phyloP scores from a whole-genome alignment of 768 basidiomycete genomes.

The Tricholoma saponaceum region DNA sequence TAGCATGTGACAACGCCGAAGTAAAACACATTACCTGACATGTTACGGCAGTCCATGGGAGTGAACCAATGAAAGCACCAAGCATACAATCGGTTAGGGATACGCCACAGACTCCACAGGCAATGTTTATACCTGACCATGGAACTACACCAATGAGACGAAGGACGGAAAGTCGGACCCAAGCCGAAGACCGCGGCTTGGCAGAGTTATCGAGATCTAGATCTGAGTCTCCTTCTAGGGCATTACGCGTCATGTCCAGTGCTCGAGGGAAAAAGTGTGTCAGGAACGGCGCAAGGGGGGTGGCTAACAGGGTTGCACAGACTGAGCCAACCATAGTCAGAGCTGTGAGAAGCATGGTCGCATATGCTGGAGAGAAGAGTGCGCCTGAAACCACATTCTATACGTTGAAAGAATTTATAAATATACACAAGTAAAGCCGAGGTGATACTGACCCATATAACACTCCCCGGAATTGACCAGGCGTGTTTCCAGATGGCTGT shows the following conservation, averaged over 20 bases:
- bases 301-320: conserved; percentile 74
- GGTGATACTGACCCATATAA: conserved; percentile 68
- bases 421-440: not conserved
- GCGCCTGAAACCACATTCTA: conserved; percentile 91
- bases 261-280: conserved; percentile 80
- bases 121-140: conserved; percentile 97
- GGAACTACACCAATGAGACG: conserved; percentile 91
- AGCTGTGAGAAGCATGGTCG: conserved; percentile 75
- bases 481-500: conserved; percentile 95
- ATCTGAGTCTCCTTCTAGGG: conserved; percentile 66
- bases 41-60: conserved; percentile 91
- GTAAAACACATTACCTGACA: conserved; percentile 56
- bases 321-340: conserved; percentile 88
- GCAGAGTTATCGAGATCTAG: conserved; percentile 31
- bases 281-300: conserved; percentile 82
- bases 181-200: conserved; percentile 44
- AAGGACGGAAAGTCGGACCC: conserved; percentile 86
- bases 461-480: conserved; percentile 94
- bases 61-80: conserved; percentile 77
- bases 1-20: conserved; percentile 14
- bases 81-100: conserved; percentile 68
- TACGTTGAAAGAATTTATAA: not conserved
- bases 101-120: conserved; percentile 89
- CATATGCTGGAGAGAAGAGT: conserved; percentile 76
- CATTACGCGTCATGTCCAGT: conserved; percentile 77